Conservation (phyloP, 176 grass and related monocot species). For the Secale cereale region DNA sequence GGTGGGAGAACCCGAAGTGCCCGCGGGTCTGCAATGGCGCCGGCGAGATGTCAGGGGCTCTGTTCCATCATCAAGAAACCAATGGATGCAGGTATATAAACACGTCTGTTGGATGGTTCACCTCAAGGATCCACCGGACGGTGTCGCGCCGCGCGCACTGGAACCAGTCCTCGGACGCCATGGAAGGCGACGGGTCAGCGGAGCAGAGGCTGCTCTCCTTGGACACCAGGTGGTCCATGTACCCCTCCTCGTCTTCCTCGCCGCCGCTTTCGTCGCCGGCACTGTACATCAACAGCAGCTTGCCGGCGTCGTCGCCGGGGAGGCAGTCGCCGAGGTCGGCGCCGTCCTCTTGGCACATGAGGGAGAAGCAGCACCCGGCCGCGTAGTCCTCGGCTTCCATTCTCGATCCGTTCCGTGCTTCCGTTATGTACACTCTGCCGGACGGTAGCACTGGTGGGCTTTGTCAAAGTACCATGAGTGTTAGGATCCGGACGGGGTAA, state of each 20-base stretch:
- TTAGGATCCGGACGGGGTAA: background rate
- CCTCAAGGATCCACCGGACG: conserved; percentile 71
- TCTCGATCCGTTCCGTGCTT: background rate
- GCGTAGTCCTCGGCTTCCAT: conserved; percentile 42
- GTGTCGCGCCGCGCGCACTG: conserved; percentile 36
- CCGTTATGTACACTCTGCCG: background rate
- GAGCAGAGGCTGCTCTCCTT: conserved; percentile 60
- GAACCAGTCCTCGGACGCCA: conserved; percentile 47
- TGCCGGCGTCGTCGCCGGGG: background rate
- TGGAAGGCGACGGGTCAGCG: conserved; percentile 2
- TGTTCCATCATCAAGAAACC: conserved; percentile 10
- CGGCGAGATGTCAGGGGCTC: background rate
- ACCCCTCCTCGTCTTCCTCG: conserved; percentile 46
- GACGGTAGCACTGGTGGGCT: background rate
- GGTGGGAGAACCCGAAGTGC: conserved; percentile 63
- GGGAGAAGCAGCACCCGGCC: conserved; percentile 46
- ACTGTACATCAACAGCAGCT: background rate
- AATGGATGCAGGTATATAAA: background rate
- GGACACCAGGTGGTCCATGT: conserved; percentile 64
- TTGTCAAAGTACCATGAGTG: conserved; percentile 12
- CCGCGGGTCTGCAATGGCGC: conserved; percentile 44
- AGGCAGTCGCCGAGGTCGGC: conserved; percentile 32
- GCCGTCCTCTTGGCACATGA: conserved; percentile 78
- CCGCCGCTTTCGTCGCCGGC: background rate
- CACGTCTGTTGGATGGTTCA: conserved; percentile 8